Evolutionary conservation across 1,139 yeast species (phyloP).

Genomic region (Hanseniaspora sp.): DNA sequence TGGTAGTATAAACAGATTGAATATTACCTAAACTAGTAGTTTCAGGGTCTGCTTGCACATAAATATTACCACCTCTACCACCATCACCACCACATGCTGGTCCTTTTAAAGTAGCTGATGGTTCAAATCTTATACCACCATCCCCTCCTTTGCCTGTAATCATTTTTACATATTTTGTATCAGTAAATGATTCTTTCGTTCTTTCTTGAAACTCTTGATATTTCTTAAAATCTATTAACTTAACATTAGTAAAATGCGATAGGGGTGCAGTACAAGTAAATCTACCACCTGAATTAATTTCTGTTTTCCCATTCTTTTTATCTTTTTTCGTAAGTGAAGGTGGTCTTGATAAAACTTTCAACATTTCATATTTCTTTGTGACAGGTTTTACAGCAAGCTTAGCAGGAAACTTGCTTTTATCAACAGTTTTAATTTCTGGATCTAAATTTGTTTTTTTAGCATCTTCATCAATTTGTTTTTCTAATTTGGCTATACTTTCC

Average conservation of each 20-base stretch:
- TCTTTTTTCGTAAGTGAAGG: conserved; percentile 1
- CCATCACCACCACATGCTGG: conserved; percentile 99
- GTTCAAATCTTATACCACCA: conserved; percentile 83
- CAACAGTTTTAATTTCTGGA: conserved; percentile 3
- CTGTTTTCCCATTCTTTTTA: conserved; percentile 3
- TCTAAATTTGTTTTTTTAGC: conserved; percentile 1
- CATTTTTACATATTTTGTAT: conserved; percentile 6
- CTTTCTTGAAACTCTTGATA: conserved; percentile 9
- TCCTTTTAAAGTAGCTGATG: conserved; percentile 85
- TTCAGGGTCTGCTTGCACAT: conserved; percentile 66
- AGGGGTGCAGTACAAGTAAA: conserved; percentile 15
- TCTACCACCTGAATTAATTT: conserved; percentile 11
- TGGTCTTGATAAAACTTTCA: conserved; percentile 10
- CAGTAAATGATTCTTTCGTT: conserved; percentile 10
- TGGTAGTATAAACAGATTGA: conserved; percentile 57
- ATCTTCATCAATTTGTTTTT: conserved; percentile 3
- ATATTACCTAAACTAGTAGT: conserved; percentile 60
- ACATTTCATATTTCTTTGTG: conserved; percentile 12
- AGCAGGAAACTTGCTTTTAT: background rate
- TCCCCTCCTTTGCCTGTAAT: conserved; percentile 51
- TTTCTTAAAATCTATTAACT: background rate
- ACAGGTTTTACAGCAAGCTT: background rate
- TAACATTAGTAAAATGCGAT: conserved; percentile 8
- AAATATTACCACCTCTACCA: conserved; percentile 82
- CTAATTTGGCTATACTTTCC: conserved; percentile 4